phyloP scores from a whole-genome alignment of 2,329 filamentous ascomycete genomes.

The Corynespora cassiicola region DNA sequence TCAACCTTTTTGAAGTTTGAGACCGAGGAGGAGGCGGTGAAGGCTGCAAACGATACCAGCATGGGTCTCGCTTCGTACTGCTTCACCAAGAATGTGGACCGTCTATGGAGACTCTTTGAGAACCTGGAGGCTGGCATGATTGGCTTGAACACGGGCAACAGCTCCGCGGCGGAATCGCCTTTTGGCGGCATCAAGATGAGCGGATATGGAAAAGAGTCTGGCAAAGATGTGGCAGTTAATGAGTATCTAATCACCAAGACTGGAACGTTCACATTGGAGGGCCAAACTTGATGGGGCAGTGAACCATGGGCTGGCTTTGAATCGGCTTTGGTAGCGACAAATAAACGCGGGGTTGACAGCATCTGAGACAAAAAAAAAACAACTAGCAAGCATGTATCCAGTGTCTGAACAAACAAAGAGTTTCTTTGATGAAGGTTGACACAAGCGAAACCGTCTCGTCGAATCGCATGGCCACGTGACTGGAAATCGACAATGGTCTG shows the following conservation, averaged over 20 bases:
- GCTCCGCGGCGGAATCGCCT: conserved; percentile 70
- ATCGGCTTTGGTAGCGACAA: too few relatives aligned
- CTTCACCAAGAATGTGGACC: conserved; percentile 72
- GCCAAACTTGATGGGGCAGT: conserved; percentile 25
- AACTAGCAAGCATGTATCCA: too few relatives aligned
- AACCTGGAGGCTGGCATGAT: conserved; percentile 75
- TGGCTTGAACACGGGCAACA: conserved; percentile 69
- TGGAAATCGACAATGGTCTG: too few relatives aligned
- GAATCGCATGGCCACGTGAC: too few relatives aligned
- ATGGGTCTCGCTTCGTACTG: conserved; percentile 72
- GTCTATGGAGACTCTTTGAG: conserved; percentile 70
- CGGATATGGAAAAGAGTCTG: conserved; percentile 72
- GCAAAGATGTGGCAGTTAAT: conserved; percentile 69
- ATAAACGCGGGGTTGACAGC: too few relatives aligned
- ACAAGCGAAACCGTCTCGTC: neutral
- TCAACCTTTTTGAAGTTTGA: conserved; percentile 70
- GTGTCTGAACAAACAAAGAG: too few relatives aligned
- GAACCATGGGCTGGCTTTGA: too few relatives aligned
- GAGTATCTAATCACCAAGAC: conserved; percentile 71
- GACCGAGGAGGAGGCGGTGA: conserved; percentile 68
- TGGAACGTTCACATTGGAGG: conserved; percentile 66
- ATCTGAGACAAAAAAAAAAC: too few relatives aligned
- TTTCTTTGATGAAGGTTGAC: too few relatives aligned
- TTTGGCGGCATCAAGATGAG: conserved; percentile 74
- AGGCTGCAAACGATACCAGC: conserved; percentile 65